Evolutionary conservation across 1,284 basidiomycete species (phyloP).

Genomic region (Rhodotorula sp.): DNA sequence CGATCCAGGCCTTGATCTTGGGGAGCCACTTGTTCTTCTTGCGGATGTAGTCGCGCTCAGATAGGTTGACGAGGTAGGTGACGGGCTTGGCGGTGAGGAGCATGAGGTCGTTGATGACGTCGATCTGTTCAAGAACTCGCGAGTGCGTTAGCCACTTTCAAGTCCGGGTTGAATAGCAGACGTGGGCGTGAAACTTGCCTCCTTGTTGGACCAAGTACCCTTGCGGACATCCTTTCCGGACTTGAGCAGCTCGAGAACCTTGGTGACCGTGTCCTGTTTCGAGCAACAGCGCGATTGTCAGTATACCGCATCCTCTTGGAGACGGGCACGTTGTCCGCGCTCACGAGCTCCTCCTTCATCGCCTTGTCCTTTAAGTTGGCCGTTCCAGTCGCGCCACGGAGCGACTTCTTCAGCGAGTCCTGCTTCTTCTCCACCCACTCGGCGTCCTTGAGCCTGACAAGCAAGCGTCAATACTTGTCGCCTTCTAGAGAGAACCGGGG

Average conservation of each 20-base stretch:
- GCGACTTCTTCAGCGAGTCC: slow-evolving; percentile 71
- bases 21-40: slow-evolving; percentile 99
- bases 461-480: too few species aligned
- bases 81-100: slow-evolving; percentile 97
- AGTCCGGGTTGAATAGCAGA: neutral
- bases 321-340: slow-evolving; percentile 44
- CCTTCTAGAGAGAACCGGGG: neutral
- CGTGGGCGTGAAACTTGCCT: slow-evolving; percentile 61
- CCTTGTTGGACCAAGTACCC: slow-evolving; percentile 92
- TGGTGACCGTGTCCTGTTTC: slow-evolving; percentile 74
- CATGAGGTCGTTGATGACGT: slow-evolving; percentile 87
- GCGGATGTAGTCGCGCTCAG: slow-evolving; percentile 89
- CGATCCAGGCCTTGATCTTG: slow-evolving; percentile 99
- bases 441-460: slow-evolving; percentile 77
- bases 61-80: slow-evolving; percentile 97
- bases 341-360: slow-evolving; percentile 91
- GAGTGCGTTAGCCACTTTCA: neutral
- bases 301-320: too few species aligned
- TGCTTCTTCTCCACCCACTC: slow-evolving; percentile 96
- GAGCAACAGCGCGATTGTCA: neutral
- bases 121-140: slow-evolving; percentile 63
- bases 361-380: slow-evolving; percentile 89
- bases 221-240: slow-evolving; percentile 94
- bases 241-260: slow-evolving; percentile 74
- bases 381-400: slow-evolving; percentile 66